Conservation (phyloP, 768 basidiomycete species). For the Pleurotus cornucopiae region DNA sequence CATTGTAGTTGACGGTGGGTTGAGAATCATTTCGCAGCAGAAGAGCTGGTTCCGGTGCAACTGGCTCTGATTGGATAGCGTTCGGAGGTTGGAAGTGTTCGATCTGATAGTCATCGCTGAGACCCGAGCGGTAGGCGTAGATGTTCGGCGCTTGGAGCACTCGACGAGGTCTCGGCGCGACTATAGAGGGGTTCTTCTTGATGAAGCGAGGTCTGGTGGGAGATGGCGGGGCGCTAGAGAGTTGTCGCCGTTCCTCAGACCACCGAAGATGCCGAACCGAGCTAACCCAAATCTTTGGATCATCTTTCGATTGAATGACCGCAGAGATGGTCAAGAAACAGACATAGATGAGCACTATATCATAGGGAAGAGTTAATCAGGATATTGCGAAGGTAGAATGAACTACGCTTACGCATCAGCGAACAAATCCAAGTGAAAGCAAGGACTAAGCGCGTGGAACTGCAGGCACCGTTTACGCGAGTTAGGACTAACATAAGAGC, state of each 20-base stretch:
- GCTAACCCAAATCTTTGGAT: slow-evolving; percentile 48
- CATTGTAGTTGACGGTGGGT: slow-evolving; percentile 8
- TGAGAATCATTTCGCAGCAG: slow-evolving; percentile 6
- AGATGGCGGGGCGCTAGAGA: slow-evolving; percentile 15
- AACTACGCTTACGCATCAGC: slow-evolving; percentile 30
- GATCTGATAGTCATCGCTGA: slow-evolving; percentile 39
- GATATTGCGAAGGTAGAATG: background rate
- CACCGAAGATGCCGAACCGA: slow-evolving; percentile 42
- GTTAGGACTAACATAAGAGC: slow-evolving; percentile 1
- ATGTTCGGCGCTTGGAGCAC: slow-evolving; percentile 27
- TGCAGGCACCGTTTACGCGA: slow-evolving; percentile 29
- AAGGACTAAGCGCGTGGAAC: slow-evolving; percentile 50
- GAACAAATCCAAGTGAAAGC: slow-evolving; percentile 58
- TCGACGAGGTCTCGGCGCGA: slow-evolving; percentile 39
- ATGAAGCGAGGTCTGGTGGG: slow-evolving; percentile 28
- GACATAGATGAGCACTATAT: slow-evolving; percentile 56
- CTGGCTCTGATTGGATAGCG: slow-evolving; percentile 15
- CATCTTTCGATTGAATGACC: slow-evolving; percentile 36
- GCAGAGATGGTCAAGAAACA: slow-evolving; percentile 41
- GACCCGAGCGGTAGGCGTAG: slow-evolving; percentile 33
- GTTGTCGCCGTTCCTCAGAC: slow-evolving; percentile 20
- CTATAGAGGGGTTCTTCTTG: slow-evolving; percentile 32
- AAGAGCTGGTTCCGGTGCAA: slow-evolving; percentile 14
- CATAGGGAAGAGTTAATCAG: slow-evolving; percentile 6
- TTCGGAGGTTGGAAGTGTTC: slow-evolving; percentile 38